These are phyloP conservation scores for Chaetomiaceae sp. DNA, from an alignment of 2,329 filamentous ascomycete genomes.

Conservation along the genomic window DNA sequence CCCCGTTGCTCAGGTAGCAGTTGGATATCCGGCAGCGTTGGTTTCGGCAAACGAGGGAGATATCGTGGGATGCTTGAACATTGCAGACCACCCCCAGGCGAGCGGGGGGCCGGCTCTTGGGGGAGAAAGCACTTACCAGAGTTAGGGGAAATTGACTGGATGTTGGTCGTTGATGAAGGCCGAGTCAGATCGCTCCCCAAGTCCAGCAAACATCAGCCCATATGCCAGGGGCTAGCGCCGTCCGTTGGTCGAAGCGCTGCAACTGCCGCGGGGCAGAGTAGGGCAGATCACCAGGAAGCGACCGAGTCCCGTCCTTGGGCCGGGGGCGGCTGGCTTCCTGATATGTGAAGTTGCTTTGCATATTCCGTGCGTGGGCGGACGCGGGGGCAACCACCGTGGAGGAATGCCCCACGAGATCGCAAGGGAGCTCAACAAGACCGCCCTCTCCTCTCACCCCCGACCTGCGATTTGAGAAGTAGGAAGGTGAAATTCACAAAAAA, in stretches of 20 bases:
- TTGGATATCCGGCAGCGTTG: too few species aligned
- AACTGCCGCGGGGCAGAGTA: neutral
- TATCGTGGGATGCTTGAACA: too few species aligned
- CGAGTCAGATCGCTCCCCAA: neutral
- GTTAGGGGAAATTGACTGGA: too few species aligned
- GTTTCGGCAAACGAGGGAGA: neutral
- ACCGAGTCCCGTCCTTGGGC: neutral
- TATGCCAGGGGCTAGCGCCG: neutral
- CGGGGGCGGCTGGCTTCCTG: slow-evolving; percentile 6
- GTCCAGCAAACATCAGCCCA: neutral
- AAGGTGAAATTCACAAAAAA: too few species aligned
- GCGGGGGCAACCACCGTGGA: slow-evolving; percentile 4
- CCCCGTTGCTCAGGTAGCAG: neutral
- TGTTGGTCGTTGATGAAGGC: too few species aligned
- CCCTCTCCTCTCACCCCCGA: neutral
- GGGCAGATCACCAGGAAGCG: slow-evolving; percentile 11
- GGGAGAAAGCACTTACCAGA: too few species aligned
- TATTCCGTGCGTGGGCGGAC: slow-evolving; percentile 17
- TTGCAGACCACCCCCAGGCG: too few species aligned
- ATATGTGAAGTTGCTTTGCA: slow-evolving; percentile 22
- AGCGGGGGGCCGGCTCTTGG: too few species aligned
- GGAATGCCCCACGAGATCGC: slow-evolving; percentile 5
- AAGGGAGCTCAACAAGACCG: neutral
- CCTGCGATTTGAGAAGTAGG: neutral
- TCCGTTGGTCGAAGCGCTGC: neutral